Evolutionary conservation across 768 basidiomycete genomes (phyloP), one percentile per base, ranked within the genome.

Genomic region (Mycena indigotica): DNA sequence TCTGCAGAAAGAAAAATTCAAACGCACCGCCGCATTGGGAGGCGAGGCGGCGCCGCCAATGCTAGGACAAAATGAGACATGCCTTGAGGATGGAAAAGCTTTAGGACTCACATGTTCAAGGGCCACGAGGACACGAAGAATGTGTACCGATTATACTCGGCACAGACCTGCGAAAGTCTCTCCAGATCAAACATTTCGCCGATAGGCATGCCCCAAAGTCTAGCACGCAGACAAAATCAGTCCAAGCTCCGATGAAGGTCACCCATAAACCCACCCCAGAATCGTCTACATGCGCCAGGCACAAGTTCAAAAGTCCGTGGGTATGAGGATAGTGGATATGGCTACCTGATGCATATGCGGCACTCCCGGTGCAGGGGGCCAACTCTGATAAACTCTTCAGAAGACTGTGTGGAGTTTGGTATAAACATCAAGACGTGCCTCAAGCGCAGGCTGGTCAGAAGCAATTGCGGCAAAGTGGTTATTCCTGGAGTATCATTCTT

Each of bases 121-220:
- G 88, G 87, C 86, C 85, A 88, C 2, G 86, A 88, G 0, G 86
- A 79, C 70, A 89, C 86, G 76, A 89, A 89, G 70, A 91, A 89
- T 10, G 84, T 86, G 68, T 87, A 89, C 61, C 86, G 72, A 5
- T 80, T 77, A 4, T 80, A 81, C 60, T 81, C 80, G 5, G 79
- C 79, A 66, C 86, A 89, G 3, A 74, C 72, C 56, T 79, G 69
- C 12, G 86, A 80, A 2, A 89, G 74, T 56, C 78, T 77, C 69
- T 89, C 88, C 39, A 89, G 73, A 67, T 89, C 88, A 67, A 89
- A 89, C 60, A 89, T 79, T 71, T 89, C 88, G 32, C 86, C 87
- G 46, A 89, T 84, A 19, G 87, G 87, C 85, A 89, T 88, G 4
- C 87, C 87, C 83, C 85, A 88, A 16, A 87, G 72, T 2, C 86